Percentiles rank a stretch among this genome's conserved stretches.
Conservation (phyloP, 2,329 filamentous ascomycete species). For the Aspergillus fumigatiaffinis region DNA sequence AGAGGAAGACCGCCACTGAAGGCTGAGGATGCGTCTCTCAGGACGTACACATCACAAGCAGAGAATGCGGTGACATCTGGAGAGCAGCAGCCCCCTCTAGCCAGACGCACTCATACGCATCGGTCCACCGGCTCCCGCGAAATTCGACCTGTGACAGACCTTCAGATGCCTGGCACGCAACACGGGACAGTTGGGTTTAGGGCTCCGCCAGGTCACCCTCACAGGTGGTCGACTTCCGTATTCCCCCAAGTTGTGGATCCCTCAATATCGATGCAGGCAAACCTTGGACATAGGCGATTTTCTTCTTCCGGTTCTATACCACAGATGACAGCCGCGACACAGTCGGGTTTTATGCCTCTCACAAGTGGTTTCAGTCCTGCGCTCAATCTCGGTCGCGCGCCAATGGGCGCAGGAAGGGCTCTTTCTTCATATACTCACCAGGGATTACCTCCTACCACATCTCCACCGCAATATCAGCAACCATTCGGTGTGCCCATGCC, state of each 20-base stretch:
- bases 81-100: slow-evolving; percentile 21
- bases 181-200: slow-evolving; percentile 17
- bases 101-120: slow-evolving; percentile 26
- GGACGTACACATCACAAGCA: slow-evolving; percentile 27
- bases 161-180: slow-evolving; percentile 25
- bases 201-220: slow-evolving; percentile 21
- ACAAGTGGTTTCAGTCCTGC: slow-evolving; percentile 25
- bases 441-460: slow-evolving; percentile 26
- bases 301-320: slow-evolving; percentile 31
- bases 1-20: slow-evolving; percentile 42
- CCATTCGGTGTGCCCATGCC: slow-evolving; percentile 21
- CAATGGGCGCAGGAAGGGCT: slow-evolving; percentile 22
- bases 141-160: slow-evolving; percentile 35
- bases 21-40: slow-evolving; percentile 38
- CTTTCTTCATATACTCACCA: slow-evolving; percentile 26
- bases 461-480: slow-evolving; percentile 32
- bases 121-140: slow-evolving; percentile 36
- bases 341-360: slow-evolving; percentile 23
- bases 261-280: slow-evolving; percentile 21
- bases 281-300: slow-evolving; percentile 27
- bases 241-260: slow-evolving; percentile 28
- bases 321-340: slow-evolving; percentile 21
- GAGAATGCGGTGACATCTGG: slow-evolving; percentile 23
- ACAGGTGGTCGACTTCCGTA: slow-evolving; percentile 30
- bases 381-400: slow-evolving; percentile 16